Evolutionary conservation across 805 yeast genomes (phyloP), one percentile per base, ranked within the genome.

Genomic region (Myxozyma monticola): DNA sequence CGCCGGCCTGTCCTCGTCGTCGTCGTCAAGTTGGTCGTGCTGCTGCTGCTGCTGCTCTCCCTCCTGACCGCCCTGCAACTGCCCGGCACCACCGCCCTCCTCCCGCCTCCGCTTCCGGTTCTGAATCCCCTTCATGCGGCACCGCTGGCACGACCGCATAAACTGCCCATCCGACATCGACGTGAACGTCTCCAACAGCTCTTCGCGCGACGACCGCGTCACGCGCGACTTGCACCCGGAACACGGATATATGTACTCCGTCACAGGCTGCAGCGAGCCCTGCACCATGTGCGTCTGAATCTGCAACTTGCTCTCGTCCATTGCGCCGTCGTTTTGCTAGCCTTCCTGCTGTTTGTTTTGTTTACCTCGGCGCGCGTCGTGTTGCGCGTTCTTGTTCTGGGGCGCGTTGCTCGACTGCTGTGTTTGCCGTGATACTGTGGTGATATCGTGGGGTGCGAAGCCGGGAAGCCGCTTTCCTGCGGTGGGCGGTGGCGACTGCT

Each of bases 201-300:
- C 57, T 22, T 54, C 51, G 43, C 53, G 45, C 33, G 46, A 37
- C 33, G 20, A 22, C 35, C 51, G 48, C 36, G 51, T 35, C 14
- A 53, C 48, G 20, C 57, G 54, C n/a, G 57, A 49, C 41, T 53
- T 53, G 51, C 57, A 53, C 29, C 57, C 57, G 22, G 47, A 44
- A 37, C 57, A 53, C 5, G 57, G 57, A 38, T 53, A 53, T 10
- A 53, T 49, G 42, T 53, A 53, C 42, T 53, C 55, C 18, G 57
- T 53, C 26, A 45, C 48, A 26, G 42, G 47, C n/a, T 39, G 36
- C 22, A 34, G 28, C 21, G 48, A 33, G 44, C 45, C 50, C 0
- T 48, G 42, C 26, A 22, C 33, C 40, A 45, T 25, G 41, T 37
- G 50, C 3, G 54, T 53, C 33, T 45, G 57, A 12, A 53, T 53